Percentiles rank a stretch among this genome's conserved stretches.
Evolutionary conservation across 352 stramenopile genomes (phyloP).

Genomic region (Globisporangium camurandrum): DNA sequence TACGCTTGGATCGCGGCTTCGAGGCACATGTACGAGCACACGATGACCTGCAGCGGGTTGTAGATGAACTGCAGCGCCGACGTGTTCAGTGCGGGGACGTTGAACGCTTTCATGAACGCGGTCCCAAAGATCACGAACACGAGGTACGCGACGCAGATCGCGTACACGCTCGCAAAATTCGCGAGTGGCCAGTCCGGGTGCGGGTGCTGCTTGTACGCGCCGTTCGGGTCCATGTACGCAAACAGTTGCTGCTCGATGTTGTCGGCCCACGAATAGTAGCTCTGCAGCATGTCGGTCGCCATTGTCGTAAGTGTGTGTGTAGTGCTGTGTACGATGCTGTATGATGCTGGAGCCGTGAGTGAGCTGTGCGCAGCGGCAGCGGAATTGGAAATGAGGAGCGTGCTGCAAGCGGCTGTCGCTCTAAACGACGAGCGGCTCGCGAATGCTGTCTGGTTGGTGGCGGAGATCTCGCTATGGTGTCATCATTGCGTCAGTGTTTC

Average conservation of each 20-base stretch:
- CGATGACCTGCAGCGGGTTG: conserved; percentile 95
- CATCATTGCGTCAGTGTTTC: too few species aligned
- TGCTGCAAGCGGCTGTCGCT: conserved; percentile 6
- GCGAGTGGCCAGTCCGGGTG: conserved; percentile 31
- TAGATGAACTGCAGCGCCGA: conserved; percentile 92
- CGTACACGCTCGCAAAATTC: conserved; percentile 51
- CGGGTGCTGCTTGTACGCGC: conserved; percentile 38
- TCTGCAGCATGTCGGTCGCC: conserved; percentile 33
- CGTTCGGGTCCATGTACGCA: conserved; percentile 36
- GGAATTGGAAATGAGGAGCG: conserved; percentile 11
- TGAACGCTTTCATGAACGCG: conserved; percentile 71
- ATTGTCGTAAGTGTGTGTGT: conserved; percentile 12
- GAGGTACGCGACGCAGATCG: conserved; percentile 53
- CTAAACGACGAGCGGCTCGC: too few species aligned
- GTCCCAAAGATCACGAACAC: conserved; percentile 64
- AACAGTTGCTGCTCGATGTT: conserved; percentile 35
- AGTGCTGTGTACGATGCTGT: neutral
- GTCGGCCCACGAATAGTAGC: conserved; percentile 57
- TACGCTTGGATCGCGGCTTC: conserved; percentile 91
- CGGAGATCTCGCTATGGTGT: too few species aligned
- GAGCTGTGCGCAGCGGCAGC: conserved; percentile 7
- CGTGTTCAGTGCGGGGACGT: conserved; percentile 69
- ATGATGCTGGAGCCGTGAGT: conserved; percentile 1
- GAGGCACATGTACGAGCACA: conserved; percentile 96
- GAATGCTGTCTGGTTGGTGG: too few species aligned